phyloP scores from a whole-genome alignment of 441 rosid species.

The Euphorbia schlechtendalii region DNA sequence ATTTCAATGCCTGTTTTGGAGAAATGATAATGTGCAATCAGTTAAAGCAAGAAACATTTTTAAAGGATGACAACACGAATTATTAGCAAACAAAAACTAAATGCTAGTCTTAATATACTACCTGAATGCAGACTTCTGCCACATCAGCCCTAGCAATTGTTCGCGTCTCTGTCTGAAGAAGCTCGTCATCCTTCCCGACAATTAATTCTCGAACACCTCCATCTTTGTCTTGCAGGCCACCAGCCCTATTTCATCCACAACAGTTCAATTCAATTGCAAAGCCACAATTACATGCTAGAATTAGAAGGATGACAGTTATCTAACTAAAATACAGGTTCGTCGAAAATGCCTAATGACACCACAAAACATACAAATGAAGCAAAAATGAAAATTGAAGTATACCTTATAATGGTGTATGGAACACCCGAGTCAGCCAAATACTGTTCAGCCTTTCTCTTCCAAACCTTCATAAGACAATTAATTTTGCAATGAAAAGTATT shows the following conservation, averaged over 20 bases:
- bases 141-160: slow-evolving; percentile 75
- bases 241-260: slow-evolving; percentile 59
- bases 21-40: not conserved
- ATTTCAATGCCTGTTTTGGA: slow-evolving; percentile 54
- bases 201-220: slow-evolving; percentile 76
- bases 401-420: slow-evolving; percentile 96
- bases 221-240: slow-evolving; percentile 88
- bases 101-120: too few species aligned
- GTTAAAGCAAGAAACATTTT: not conserved
- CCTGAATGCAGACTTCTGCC: slow-evolving; percentile 96
- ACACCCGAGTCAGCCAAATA: slow-evolving; percentile 89
- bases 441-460: slow-evolving; percentile 99
- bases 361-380: not conserved
- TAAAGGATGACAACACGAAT: too few species aligned
- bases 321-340: too few species aligned
- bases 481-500: not conserved
- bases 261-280: slow-evolving; percentile 9
- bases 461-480: slow-evolving; percentile 38
- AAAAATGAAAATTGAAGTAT: not conserved
- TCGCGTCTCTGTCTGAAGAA: slow-evolving; percentile 78
- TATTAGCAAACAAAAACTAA: not conserved
- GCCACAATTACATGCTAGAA: too few species aligned
- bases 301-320: too few species aligned
- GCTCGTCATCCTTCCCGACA: slow-evolving; percentile 87
- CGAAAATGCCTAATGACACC: not conserved